phyloP scores from a whole-genome alignment of 306 rosid species.

The Sicyos edulis region DNA sequence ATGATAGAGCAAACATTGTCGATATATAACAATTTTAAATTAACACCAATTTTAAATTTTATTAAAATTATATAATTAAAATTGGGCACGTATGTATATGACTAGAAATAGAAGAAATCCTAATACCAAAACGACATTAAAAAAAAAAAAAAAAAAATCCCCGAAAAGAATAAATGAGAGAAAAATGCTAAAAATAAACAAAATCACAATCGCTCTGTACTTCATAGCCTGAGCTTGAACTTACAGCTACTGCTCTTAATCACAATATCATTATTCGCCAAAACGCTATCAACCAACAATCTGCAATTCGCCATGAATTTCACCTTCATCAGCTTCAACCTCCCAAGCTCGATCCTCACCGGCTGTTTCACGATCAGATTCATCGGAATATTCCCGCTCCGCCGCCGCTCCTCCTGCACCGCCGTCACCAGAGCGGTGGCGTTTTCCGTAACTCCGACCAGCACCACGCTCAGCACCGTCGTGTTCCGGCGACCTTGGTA shows the following conservation, averaged over 20 bases:
- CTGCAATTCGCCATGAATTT: slow-evolving; percentile 61
- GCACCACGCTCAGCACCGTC: slow-evolving; percentile 42
- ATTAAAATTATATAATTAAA: too few relatives aligned
- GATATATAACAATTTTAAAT: too few relatives aligned
- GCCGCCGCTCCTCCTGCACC: slow-evolving; percentile 32
- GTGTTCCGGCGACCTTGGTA: slow-evolving; percentile 82
- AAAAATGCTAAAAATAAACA: too few relatives aligned
- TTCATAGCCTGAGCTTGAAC: slow-evolving; percentile 57
- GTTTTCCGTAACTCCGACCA: slow-evolving; percentile 47
- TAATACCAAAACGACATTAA: too few relatives aligned
- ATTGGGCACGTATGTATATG: too few relatives aligned
- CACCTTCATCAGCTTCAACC: slow-evolving; percentile 60
- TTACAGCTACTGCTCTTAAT: slow-evolving; percentile 57
- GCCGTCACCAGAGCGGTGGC: slow-evolving; percentile 26
- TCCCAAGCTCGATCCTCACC: slow-evolving; percentile 69
- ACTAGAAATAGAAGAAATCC: too few relatives aligned
- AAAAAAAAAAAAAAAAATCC: too few relatives aligned
- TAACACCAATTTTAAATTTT: too few relatives aligned
- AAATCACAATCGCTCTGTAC: too few relatives aligned
- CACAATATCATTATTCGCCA: slow-evolving; percentile 31
- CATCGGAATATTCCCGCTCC: slow-evolving; percentile 50
- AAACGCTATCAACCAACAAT: slow-evolving; percentile 43
- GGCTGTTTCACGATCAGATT: slow-evolving; percentile 56
- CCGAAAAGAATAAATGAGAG: too few relatives aligned
- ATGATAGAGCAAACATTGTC: too few relatives aligned